Conservation (phyloP, 768 basidiomycete genomes). For the Tulasnella calospora region DNA sequence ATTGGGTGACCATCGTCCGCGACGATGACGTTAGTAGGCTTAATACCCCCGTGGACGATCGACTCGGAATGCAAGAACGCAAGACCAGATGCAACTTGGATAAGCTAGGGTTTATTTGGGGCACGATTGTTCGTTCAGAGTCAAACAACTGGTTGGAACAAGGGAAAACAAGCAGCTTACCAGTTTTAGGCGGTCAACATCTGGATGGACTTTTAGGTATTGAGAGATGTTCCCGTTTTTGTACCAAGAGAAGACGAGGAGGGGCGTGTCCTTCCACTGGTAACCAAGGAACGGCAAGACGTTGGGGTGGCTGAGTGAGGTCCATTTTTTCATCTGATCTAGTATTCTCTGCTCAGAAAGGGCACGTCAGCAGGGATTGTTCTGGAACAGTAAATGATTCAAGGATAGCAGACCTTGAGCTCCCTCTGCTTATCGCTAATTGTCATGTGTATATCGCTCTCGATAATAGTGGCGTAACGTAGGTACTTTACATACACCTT, state of each 20-base stretch:
- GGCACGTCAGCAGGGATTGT: not conserved
- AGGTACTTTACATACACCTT: not conserved
- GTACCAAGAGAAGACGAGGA: not conserved
- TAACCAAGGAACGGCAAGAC: not conserved
- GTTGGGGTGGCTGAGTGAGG: not conserved
- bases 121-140: not conserved
- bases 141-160: not conserved
- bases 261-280: not conserved
- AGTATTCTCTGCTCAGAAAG: not conserved
- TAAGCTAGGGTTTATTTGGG: constrained; percentile 16
- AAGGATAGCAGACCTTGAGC: not conserved
- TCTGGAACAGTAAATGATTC: not conserved
- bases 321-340: not conserved
- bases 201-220: not conserved
- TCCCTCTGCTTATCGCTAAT: not conserved
- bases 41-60: constrained; percentile 28
- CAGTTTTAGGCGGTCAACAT: not conserved
- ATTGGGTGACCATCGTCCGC: not conserved
- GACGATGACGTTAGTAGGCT: not conserved
- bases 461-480: not conserved
- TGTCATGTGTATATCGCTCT: not conserved
- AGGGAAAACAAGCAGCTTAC: not conserved
- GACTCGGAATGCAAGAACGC: constrained; percentile 26
- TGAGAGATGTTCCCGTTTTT: not conserved
- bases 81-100: constrained; percentile 24